A percentile compares a stretch with the other conserved stretches of the same genome.
phyloP scores from a whole-genome alignment of 2,329 filamentous ascomycete species.

The Talaromyces sp. region DNA sequence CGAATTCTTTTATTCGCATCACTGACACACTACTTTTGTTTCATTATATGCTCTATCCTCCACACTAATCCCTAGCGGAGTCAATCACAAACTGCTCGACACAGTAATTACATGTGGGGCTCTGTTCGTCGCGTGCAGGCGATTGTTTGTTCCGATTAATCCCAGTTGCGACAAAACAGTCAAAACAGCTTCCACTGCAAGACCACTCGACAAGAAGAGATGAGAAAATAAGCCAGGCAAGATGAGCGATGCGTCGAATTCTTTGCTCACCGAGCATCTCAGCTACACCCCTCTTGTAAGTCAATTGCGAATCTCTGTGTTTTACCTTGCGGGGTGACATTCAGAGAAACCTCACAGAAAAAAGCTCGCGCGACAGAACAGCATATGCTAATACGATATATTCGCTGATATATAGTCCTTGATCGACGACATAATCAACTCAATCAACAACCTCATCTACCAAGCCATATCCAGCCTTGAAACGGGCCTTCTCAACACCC shows the following conservation, averaged over 20 bases:
- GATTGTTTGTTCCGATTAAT: neutral
- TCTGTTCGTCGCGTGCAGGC: neutral
- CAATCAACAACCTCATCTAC: conserved; percentile 88
- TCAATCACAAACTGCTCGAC: neutral
- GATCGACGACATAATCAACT: conserved; percentile 97
- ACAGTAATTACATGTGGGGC: neutral
- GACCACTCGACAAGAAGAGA: neutral
- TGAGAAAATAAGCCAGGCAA: conserved; percentile 2
- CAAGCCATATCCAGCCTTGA: conserved; percentile 85
- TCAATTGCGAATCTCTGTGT: conserved; percentile 14
- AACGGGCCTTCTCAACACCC: conserved; percentile 68
- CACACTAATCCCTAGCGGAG: neutral
- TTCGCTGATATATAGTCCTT: conserved; percentile 61
- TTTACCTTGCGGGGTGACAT: neutral
- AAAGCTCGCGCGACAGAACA: neutral
- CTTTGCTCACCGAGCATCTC: conserved; percentile 89
- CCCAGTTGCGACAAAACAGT: neutral
- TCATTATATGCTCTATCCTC: neutral
- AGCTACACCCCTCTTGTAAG: conserved; percentile 87
- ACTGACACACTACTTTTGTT: neutral
- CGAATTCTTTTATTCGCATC: neutral
- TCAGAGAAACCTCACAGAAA: neutral
- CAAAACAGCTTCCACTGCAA: neutral
- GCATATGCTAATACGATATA: conserved; percentile 7
- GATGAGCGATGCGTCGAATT: conserved; percentile 43